phyloP scores from a whole-genome alignment of 768 basidiomycete species.

The Mycena amicta region DNA sequence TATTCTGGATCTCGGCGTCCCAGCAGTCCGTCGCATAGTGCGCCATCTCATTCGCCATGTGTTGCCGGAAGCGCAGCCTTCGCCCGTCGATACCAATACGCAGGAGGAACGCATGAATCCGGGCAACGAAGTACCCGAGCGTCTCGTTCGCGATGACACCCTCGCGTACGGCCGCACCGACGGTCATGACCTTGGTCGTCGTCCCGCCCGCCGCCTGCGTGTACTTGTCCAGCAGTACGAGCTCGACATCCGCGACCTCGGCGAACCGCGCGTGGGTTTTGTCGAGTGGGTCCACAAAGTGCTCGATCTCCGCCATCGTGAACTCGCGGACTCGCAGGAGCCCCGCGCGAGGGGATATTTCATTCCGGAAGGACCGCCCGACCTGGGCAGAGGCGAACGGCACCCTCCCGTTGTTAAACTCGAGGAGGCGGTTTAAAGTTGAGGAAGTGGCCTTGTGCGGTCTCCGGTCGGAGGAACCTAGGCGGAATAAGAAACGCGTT shows the following conservation, averaged over 20 bases:
- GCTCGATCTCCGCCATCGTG: conserved; percentile 99
- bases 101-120: conserved; percentile 86
- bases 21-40: conserved; percentile 99
- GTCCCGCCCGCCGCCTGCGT: conserved; percentile 80
- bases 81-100: conserved; percentile 87
- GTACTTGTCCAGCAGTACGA: conserved; percentile 79
- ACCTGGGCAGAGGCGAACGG: conserved; percentile 98
- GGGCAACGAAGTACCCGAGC: conserved; percentile 94
- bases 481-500: conserved; percentile 4
- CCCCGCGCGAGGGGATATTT: conserved; percentile 96
- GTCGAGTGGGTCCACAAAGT: conserved; percentile 94
- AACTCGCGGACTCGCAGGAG: conserved; percentile 97
- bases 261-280: conserved; percentile 85
- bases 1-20: conserved; percentile 97
- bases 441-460: conserved; percentile 97
- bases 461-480: conserved; percentile 95
- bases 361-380: conserved; percentile 95
- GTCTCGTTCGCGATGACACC: conserved; percentile 96
- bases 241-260: conserved; percentile 74
- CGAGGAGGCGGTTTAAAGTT: conserved; percentile 96
- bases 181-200: conserved; percentile 61
- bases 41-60: conserved; percentile 99
- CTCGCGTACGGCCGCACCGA: conserved; percentile 87
- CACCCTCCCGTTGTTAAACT: conserved; percentile 96
- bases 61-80: conserved; percentile 92